Conservation (phyloP, 805 yeast genomes). For the Cyberlindnera suaveolens region DNA sequence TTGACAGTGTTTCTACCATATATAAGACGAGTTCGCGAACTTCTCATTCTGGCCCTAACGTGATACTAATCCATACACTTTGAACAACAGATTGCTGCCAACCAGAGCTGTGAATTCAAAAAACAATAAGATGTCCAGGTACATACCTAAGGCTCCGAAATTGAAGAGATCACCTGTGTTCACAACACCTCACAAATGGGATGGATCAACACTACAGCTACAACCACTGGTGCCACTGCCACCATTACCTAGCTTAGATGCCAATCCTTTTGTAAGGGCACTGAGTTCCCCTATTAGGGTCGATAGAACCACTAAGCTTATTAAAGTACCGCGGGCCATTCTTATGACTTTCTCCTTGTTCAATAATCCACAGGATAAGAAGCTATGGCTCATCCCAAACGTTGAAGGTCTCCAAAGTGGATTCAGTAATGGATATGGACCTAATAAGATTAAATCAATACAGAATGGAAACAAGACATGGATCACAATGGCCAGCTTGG, state of each 20-base stretch:
- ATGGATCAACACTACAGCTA: constrained; percentile 2
- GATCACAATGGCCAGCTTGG: constrained; percentile 7
- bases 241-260: constrained; percentile 1
- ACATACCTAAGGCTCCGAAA: constrained; percentile 7
- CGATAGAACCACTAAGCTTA: constrained; percentile 30
- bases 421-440: constrained; percentile 6
- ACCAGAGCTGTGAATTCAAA: background rate
- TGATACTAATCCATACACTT: no score
- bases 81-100: no score
- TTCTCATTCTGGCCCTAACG: no score
- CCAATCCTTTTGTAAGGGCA: constrained; percentile 33
- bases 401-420: constrained; percentile 1
- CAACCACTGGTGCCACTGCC: constrained; percentile 9
- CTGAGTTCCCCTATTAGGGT: constrained; percentile 39
- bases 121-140: constrained; percentile 1
- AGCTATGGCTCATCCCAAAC: constrained; percentile 11
- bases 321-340: constrained; percentile 9
- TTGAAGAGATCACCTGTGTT: constrained; percentile 8
- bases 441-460: constrained; percentile 1
- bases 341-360: constrained; percentile 4
- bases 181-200: constrained; percentile 6
- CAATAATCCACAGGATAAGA: background rate
- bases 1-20: no score
- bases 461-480: constrained; percentile 2
- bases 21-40: no score